Evolutionary conservation across 2,329 filamentous ascomycete genomes (phyloP).

Genomic region (Leptographium procerum): DNA sequence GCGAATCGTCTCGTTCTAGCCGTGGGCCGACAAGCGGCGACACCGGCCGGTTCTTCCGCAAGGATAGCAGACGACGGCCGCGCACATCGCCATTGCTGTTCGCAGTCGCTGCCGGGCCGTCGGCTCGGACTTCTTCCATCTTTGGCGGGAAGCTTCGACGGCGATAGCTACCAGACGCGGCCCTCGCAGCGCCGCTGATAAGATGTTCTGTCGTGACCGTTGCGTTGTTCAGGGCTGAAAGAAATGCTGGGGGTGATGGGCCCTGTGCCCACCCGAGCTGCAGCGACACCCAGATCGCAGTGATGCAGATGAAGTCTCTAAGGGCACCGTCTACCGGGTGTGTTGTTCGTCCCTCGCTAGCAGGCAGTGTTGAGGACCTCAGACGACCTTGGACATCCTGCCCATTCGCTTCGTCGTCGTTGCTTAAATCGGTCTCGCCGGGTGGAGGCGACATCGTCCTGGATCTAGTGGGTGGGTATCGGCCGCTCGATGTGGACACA

Average conservation of each 20-base stretch:
- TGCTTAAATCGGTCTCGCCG: conserved; percentile 14
- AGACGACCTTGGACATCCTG: conserved; percentile 4
- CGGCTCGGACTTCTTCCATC: background rate
- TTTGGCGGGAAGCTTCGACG: background rate
- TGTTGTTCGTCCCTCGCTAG: conserved; percentile 19
- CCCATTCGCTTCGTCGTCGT: conserved; percentile 7
- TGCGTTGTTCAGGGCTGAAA: background rate
- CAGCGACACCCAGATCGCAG: conserved; percentile 39
- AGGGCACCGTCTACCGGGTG: conserved; percentile 30
- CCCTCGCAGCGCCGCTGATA: background rate
- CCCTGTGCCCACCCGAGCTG: conserved; percentile 27
- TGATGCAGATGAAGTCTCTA: conserved; percentile 38
- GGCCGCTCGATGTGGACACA: conserved; percentile 34
- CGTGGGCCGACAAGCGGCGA: background rate
- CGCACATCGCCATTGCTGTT: background rate
- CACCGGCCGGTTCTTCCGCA: background rate
- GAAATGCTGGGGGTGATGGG: background rate
- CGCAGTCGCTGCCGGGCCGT: background rate
- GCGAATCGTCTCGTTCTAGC: conserved; percentile 5
- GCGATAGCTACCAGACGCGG: background rate
- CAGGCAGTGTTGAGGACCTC: background rate
- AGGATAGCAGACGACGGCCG: conserved; percentile 7
- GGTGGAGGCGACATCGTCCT: conserved; percentile 10
- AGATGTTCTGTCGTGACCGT: background rate
- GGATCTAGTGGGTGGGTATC: conserved; percentile 32